Conservation (phyloP, 768 basidiomycete genomes). For the Trametes cinnabarina region DNA sequence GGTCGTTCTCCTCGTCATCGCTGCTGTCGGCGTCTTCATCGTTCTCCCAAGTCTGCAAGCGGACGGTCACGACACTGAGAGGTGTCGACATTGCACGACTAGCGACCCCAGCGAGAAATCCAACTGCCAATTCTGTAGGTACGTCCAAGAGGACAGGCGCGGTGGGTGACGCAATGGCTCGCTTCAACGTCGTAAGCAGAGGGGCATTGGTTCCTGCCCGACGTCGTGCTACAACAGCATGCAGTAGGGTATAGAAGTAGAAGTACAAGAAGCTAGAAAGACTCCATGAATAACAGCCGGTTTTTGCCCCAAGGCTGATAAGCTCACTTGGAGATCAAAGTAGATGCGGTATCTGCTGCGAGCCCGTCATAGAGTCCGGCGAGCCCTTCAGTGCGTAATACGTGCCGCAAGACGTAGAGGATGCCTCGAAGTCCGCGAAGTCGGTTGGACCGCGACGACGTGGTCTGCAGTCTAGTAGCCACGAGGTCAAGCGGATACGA, state of each 20-base stretch:
- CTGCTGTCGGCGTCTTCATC: conserved; percentile 29
- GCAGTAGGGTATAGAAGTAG: conserved; percentile 54
- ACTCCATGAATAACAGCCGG: background rate
- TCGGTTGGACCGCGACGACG: conserved; percentile 9
- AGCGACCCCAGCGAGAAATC: conserved; percentile 55
- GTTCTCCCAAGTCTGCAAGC: conserved; percentile 46
- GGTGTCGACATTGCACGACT: conserved; percentile 56
- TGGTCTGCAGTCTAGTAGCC: conserved; percentile 44
- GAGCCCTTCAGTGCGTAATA: conserved; percentile 41
- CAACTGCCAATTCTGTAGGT: conserved; percentile 51
- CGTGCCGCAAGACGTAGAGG: conserved; percentile 35
- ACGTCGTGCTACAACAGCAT: conserved; percentile 39
- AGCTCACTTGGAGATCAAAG: conserved; percentile 50
- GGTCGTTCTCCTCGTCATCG: conserved; percentile 21
- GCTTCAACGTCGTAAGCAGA: background rate
- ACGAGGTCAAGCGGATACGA: conserved; percentile 62
- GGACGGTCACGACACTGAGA: conserved; percentile 53
- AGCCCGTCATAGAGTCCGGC: conserved; percentile 51
- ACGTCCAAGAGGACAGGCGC: conserved; percentile 30
- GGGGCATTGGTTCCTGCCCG: background rate
- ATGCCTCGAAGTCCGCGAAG: conserved; percentile 32
- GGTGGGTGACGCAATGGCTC: conserved; percentile 12
- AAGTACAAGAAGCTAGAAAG: conserved; percentile 54
- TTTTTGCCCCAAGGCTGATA: background rate
- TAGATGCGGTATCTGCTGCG: conserved; percentile 50